Evolutionary conservation across 306 rosid genomes (phyloP).

Genomic region (Adenanthera pavonina): DNA sequence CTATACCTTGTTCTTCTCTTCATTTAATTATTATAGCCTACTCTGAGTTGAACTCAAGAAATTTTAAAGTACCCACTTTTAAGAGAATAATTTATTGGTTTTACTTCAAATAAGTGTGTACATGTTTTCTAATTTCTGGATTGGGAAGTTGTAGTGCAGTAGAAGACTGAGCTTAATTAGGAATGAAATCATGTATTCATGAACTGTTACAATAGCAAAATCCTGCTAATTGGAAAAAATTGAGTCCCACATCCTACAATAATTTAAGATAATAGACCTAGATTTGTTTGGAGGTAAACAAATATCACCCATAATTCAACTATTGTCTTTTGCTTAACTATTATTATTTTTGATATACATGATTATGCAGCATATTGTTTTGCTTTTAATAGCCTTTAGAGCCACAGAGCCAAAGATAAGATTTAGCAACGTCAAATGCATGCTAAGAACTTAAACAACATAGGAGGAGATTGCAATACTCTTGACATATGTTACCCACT

Average conservation of each 20-base stretch:
- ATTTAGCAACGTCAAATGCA: constrained; percentile 70
- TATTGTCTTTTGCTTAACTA: background rate
- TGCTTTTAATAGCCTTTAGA: constrained; percentile 66
- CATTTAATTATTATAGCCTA: background rate
- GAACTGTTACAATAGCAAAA: background rate
- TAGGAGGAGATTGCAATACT: constrained; percentile 73
- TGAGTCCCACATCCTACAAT: background rate
- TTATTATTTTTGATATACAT: background rate
- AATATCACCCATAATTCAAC: background rate
- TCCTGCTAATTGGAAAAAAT: background rate
- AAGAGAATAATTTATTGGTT: background rate
- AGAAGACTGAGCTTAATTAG: background rate
- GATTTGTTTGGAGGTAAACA: background rate
- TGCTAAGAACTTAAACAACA: constrained; percentile 52
- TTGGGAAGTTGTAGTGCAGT: background rate
- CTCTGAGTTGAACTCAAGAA: background rate
- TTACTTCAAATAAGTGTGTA: background rate
- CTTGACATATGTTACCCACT: constrained; percentile 81
- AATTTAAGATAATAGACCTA: background rate
- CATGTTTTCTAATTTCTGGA: background rate
- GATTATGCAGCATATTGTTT: constrained; percentile 27
- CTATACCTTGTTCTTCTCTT: background rate
- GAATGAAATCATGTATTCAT: background rate
- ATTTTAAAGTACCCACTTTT: background rate
- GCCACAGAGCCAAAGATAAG: constrained; percentile 52